Conservation (phyloP, 73 alveolate species). For the Paramecium sonneborni region DNA sequence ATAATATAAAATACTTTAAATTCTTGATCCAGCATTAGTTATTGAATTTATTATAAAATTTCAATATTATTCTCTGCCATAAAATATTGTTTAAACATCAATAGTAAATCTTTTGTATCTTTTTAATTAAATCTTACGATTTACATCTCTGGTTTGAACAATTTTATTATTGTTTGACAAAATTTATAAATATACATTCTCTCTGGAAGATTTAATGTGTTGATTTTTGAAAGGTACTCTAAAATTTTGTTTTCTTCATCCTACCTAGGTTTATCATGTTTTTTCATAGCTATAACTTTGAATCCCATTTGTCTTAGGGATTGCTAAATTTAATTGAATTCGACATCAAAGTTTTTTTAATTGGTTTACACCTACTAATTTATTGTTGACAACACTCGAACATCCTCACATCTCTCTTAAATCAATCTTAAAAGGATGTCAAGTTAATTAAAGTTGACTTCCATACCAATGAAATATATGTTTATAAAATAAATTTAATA, state of each 20-base stretch:
- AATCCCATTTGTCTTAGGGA: constrained; percentile 44
- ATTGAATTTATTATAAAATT: not conserved
- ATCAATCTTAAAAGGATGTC: constrained; percentile 12
- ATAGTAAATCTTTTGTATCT: constrained; percentile 14
- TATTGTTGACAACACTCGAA: not conserved
- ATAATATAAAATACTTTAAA: not conserved
- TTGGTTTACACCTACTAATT: not conserved
- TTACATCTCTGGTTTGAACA: constrained; percentile 45
- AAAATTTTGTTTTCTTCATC: constrained; percentile 46
- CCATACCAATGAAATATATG: not conserved
- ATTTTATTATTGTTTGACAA: not conserved
- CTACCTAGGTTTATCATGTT: constrained; percentile 20
- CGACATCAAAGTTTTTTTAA: not conserved
- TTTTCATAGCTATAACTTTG: constrained; percentile 37
- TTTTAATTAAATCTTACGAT: constrained; percentile 45
- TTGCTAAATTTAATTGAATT: not conserved
- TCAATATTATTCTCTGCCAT: constrained; percentile 49
- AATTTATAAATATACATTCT: constrained; percentile 27
- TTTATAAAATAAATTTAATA: not conserved
- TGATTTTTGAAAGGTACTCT: constrained; percentile 13
- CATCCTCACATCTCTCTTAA: constrained; percentile 12
- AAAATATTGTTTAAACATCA: constrained; percentile 29
- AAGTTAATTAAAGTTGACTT: constrained; percentile 24
- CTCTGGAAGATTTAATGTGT: constrained; percentile 11
- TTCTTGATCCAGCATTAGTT: constrained; percentile 9